Evolutionary conservation across 306 rosid genomes (phyloP).

Genomic region (Amphicarpaea edgeworthii): DNA sequence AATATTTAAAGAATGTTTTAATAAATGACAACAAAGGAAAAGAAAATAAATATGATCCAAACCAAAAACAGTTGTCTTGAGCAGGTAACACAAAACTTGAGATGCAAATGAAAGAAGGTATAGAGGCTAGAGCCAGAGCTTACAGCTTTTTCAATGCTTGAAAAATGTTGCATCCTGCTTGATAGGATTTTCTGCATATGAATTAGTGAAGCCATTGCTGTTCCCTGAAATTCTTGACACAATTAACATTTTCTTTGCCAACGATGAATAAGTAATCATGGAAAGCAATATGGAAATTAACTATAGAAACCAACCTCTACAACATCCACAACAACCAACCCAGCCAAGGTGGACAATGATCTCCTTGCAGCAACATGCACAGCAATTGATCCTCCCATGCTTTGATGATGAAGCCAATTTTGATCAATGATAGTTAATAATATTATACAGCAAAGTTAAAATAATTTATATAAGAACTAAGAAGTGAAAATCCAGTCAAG

Average conservation of each 20-base stretch:
- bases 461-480: slow-evolving; percentile 13
- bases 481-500: not conserved
- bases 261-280: slow-evolving; percentile 36
- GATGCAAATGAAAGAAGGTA: slow-evolving; percentile 32
- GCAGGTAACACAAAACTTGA: slow-evolving; percentile 2
- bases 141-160: slow-evolving; percentile 92
- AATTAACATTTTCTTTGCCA: slow-evolving; percentile 33
- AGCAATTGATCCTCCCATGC: slow-evolving; percentile 99
- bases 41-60: slow-evolving; percentile 38
- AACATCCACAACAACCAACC: slow-evolving; percentile 95
- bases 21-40: slow-evolving; percentile 19
- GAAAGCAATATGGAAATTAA: slow-evolving; percentile 25
- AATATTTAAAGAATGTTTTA: slow-evolving; percentile 15
- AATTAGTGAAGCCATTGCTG: slow-evolving; percentile 91
- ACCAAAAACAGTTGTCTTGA: slow-evolving; percentile 22
- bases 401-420: slow-evolving; percentile 45
- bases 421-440: slow-evolving; percentile 27
- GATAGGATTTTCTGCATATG: slow-evolving; percentile 98
- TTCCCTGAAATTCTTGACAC: slow-evolving; percentile 75
- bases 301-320: slow-evolving; percentile 77
- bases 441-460: slow-evolving; percentile 20
- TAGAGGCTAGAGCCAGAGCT: slow-evolving; percentile 24
- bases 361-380: slow-evolving; percentile 89
- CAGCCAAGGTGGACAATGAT: slow-evolving; percentile 78
- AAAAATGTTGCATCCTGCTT: slow-evolving; percentile 84